Percentiles rank a stretch among this genome's conserved stretches.
Evolutionary conservation across 495 filamentous ascomycete genomes (phyloP).

Genomic region (Pseudotulostoma volvatum): DNA sequence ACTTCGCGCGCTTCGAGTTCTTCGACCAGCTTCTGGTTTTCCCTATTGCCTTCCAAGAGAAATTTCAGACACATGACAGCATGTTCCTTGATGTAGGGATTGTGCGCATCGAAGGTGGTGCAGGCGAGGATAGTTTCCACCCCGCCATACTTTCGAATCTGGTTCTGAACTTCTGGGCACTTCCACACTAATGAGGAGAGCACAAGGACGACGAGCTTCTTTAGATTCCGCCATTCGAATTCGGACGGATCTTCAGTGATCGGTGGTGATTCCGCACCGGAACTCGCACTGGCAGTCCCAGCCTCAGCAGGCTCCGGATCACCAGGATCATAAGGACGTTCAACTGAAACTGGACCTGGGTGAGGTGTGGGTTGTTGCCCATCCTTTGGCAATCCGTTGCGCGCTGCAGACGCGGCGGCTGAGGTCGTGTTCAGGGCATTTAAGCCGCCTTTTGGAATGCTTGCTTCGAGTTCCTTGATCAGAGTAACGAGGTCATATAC

Average conservation of each 20-base stretch:
- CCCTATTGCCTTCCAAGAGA: conserved; percentile 66
- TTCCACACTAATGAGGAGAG: conserved; percentile 72
- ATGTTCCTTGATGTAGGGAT: conserved; percentile 79
- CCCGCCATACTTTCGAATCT: conserved; percentile 66
- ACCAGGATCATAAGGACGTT: conserved; percentile 39
- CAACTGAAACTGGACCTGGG: conserved; percentile 33
- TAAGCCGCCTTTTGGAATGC: conserved; percentile 58
- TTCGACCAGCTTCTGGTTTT: conserved; percentile 60
- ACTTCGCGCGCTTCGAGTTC: conserved; percentile 41
- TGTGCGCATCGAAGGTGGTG: conserved; percentile 72
- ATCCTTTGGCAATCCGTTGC: conserved; percentile 16
- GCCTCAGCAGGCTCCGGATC: conserved; percentile 31
- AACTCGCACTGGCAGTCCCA: conserved; percentile 21
- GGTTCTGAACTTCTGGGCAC: conserved; percentile 61
- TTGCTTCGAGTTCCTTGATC: conserved; percentile 70
- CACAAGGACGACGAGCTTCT: conserved; percentile 78
- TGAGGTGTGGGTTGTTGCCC: conserved; percentile 12
- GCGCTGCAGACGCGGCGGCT: conserved; percentile 9
- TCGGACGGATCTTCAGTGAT: conserved; percentile 67
- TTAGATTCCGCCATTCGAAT: conserved; percentile 87
- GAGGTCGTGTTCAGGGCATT: conserved; percentile 22
- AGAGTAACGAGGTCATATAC: conserved; percentile 69
- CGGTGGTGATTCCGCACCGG: conserved; percentile 40
- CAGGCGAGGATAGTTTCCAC: conserved; percentile 76
- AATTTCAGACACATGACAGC: conserved; percentile 84